These are phyloP conservation scores for Solanum arcanum DNA, from an alignment of 257 asterid species.

Conservation along the genomic window DNA sequence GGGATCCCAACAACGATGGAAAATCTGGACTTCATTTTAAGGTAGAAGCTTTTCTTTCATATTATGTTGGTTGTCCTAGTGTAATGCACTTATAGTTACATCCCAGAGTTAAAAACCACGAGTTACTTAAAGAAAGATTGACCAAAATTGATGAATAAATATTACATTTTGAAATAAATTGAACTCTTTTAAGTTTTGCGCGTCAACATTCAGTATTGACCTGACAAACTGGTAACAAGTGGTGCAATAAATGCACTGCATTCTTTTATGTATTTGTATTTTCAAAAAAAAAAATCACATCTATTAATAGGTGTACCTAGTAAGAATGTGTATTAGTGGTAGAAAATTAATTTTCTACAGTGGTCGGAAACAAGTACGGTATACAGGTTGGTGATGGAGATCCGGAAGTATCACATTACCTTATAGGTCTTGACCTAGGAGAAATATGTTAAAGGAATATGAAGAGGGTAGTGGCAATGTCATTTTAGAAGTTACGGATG, in stretches of 20 bases:
- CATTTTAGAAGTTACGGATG: neutral
- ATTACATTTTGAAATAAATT: neutral
- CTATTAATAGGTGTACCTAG: neutral
- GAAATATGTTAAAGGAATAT: neutral
- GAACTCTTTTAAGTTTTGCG: neutral
- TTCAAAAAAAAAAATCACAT: neutral
- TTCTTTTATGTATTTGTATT: neutral
- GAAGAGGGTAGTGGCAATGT: neutral
- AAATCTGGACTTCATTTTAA: conserved; percentile 52
- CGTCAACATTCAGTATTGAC: neutral
- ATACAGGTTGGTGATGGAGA: neutral
- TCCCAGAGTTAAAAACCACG: neutral
- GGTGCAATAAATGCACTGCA: neutral
- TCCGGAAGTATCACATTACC: neutral
- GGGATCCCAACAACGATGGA: conserved; percentile 53
- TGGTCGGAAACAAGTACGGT: neutral
- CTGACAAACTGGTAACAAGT: neutral
- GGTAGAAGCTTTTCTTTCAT: conserved; percentile 23
- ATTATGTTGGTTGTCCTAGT: neutral
- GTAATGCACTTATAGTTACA: neutral
- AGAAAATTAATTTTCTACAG: neutral
- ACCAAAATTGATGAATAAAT: neutral
- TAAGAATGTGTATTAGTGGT: neutral
- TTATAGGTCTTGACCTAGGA: neutral
- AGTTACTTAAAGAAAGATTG: neutral